Conservation (phyloP, 2,329 filamentous ascomycete species). For the Orbilia javanica region DNA sequence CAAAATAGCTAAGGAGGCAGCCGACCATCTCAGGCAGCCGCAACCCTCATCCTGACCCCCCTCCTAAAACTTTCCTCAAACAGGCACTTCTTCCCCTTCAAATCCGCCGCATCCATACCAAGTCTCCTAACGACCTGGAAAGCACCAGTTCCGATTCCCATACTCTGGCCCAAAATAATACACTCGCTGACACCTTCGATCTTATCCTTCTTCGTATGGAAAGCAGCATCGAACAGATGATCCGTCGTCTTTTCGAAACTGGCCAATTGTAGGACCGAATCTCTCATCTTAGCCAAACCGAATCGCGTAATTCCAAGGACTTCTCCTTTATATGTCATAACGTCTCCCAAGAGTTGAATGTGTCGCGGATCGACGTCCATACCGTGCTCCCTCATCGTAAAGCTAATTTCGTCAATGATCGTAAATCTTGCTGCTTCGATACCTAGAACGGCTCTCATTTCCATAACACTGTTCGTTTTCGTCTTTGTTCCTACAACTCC, state of each 20-base stretch:
- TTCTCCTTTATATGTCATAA: constrained; percentile 99
- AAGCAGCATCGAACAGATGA: constrained; percentile 94
- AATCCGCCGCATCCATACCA: constrained; percentile 74
- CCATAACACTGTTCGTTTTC: constrained; percentile 88
- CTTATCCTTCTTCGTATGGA: constrained; percentile 88
- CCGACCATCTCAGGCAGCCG: neutral
- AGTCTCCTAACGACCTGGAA: constrained; percentile 88
- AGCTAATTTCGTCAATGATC: constrained; percentile 87
- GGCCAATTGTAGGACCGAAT: constrained; percentile 91
- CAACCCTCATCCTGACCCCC: constrained; percentile 41
- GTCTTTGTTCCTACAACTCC: constrained; percentile 84
- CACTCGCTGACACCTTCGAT: constrained; percentile 96
- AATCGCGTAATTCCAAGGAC: constrained; percentile 97
- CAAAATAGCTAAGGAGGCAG: too few relatives aligned
- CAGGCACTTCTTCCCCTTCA: constrained; percentile 71
- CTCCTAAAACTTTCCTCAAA: constrained; percentile 73
- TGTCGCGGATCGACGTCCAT: constrained; percentile 98
- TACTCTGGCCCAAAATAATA: constrained; percentile 97
- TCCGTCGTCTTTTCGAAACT: constrained; percentile 99
- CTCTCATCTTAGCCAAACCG: constrained; percentile 94
- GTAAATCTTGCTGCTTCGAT: constrained; percentile 87
- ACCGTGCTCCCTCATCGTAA: constrained; percentile 80
- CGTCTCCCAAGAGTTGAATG: constrained; percentile 96
- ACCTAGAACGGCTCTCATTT: constrained; percentile 85
- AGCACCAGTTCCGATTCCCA: constrained; percentile 88